Evolutionary conservation across 2,329 filamentous ascomycete genomes (phyloP).

Genomic region (Phialophora chinensis): DNA sequence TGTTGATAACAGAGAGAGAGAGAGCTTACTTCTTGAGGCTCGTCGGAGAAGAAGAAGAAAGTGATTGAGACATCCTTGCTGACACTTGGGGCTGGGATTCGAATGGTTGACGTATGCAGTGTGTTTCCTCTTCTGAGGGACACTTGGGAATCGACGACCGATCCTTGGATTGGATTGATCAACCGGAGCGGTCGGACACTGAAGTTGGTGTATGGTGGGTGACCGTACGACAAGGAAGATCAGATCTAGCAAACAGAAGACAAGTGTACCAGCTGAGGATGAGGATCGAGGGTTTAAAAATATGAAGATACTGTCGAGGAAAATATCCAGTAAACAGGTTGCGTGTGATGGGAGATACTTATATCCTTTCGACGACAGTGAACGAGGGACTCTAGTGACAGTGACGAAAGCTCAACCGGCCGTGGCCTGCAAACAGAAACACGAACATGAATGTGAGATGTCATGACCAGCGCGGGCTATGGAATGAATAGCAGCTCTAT

Average conservation of each 20-base stretch:
- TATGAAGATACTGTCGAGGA: background rate
- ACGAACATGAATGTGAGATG: background rate
- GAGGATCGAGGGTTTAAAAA: background rate
- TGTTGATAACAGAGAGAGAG: background rate
- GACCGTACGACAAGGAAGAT: background rate
- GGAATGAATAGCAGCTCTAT: background rate
- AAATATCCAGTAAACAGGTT: background rate
- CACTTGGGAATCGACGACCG: background rate
- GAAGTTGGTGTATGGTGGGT: background rate
- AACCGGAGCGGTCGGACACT: background rate
- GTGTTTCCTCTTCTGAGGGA: background rate
- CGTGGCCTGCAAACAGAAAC: background rate
- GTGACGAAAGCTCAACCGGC: background rate
- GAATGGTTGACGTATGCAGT: background rate
- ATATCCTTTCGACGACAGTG: background rate
- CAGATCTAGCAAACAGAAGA: background rate
- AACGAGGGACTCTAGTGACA: background rate
- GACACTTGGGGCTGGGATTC: background rate
- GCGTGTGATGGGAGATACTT: background rate
- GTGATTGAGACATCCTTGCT: background rate
- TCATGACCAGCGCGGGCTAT: background rate
- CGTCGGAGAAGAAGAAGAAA: background rate
- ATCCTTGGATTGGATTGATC: background rate
- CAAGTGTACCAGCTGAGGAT: background rate
- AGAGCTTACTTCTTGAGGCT: slow-evolving; percentile 1